Evolutionary conservation across 495 filamentous ascomycete species (phyloP).

Genomic region (Penicillium robsamsonii): DNA sequence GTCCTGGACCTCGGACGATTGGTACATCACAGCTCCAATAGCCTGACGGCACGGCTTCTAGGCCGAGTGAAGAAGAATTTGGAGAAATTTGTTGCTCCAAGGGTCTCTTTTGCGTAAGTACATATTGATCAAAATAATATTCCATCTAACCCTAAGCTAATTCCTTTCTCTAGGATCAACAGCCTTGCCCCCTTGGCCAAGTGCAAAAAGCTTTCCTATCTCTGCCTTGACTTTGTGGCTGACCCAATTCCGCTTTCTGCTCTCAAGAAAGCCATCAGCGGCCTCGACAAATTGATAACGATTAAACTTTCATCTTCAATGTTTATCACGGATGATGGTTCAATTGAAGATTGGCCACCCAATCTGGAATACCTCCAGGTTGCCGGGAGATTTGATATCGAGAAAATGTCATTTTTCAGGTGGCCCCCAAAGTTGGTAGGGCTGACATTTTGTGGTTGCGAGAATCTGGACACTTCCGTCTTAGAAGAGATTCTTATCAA

Average conservation of each 20-base stretch:
- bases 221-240: slow-evolving; percentile 59
- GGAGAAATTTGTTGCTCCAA: slow-evolving; percentile 63
- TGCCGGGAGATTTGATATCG: slow-evolving; percentile 27
- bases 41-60: slow-evolving; percentile 62
- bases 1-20: slow-evolving; percentile 57
- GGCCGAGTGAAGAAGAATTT: slow-evolving; percentile 56
- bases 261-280: slow-evolving; percentile 52
- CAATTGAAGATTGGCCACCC: slow-evolving; percentile 27
- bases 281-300: slow-evolving; percentile 47
- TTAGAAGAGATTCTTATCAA: slow-evolving; percentile 7
- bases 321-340: slow-evolving; percentile 21
- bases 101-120: slow-evolving; percentile 58
- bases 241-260: slow-evolving; percentile 51
- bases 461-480: slow-evolving; percentile 16
- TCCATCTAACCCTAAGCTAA: slow-evolving; percentile 4
- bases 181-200: slow-evolving; percentile 63
- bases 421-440: slow-evolving; percentile 32
- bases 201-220: slow-evolving; percentile 51
- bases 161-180: slow-evolving; percentile 39
- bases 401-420: slow-evolving; percentile 24
- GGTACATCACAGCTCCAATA: slow-evolving; percentile 65
- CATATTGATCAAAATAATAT: neutral
- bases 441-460: slow-evolving; percentile 30
- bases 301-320: slow-evolving; percentile 57
- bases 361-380: slow-evolving; percentile 25